phyloP scores from a whole-genome alignment of 2,329 filamentous ascomycete genomes.

The Colletotrichum cereale region DNA sequence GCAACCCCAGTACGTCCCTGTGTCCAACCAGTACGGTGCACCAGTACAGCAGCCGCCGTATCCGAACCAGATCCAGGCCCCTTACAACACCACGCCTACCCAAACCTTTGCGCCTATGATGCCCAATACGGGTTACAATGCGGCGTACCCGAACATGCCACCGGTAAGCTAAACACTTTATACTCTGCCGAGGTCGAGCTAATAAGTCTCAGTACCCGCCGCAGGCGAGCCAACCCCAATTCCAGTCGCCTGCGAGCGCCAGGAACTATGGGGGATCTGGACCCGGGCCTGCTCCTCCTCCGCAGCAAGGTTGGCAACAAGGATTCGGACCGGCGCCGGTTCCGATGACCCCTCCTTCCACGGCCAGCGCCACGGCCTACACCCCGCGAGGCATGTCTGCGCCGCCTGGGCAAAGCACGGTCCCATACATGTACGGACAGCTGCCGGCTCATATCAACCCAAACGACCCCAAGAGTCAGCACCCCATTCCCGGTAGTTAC shows the following conservation, averaged over 20 bases:
- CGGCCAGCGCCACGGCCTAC: slow-evolving; percentile 43
- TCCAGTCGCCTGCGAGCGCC: slow-evolving; percentile 46
- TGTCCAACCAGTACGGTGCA: slow-evolving; percentile 55
- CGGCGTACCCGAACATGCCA: slow-evolving; percentile 57
- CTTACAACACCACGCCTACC: slow-evolving; percentile 56
- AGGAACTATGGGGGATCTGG: slow-evolving; percentile 53
- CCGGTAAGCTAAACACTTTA: slow-evolving; percentile 55
- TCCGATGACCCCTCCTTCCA: slow-evolving; percentile 44
- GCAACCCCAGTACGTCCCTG: slow-evolving; percentile 65
- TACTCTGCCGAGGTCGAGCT: neutral
- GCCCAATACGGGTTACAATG: slow-evolving; percentile 56
- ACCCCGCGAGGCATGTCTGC: slow-evolving; percentile 48
- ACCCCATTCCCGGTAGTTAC: slow-evolving; percentile 87
- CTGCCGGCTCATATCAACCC: slow-evolving; percentile 78
- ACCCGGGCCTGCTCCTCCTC: slow-evolving; percentile 46
- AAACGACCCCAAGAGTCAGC: slow-evolving; percentile 79
- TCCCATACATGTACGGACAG: slow-evolving; percentile 83
- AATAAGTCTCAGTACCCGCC: slow-evolving; percentile 31
- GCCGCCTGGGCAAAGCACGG: slow-evolving; percentile 47
- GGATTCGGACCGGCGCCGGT: slow-evolving; percentile 49
- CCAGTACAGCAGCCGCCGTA: slow-evolving; percentile 60
- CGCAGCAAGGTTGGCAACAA: slow-evolving; percentile 54
- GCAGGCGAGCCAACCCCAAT: slow-evolving; percentile 43
- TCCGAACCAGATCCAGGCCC: slow-evolving; percentile 60
- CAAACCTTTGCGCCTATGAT: slow-evolving; percentile 60